These are phyloP conservation scores for Dicorynia guianensis DNA, from an alignment of 306 rosid genomes.

Conservation along the genomic window DNA sequence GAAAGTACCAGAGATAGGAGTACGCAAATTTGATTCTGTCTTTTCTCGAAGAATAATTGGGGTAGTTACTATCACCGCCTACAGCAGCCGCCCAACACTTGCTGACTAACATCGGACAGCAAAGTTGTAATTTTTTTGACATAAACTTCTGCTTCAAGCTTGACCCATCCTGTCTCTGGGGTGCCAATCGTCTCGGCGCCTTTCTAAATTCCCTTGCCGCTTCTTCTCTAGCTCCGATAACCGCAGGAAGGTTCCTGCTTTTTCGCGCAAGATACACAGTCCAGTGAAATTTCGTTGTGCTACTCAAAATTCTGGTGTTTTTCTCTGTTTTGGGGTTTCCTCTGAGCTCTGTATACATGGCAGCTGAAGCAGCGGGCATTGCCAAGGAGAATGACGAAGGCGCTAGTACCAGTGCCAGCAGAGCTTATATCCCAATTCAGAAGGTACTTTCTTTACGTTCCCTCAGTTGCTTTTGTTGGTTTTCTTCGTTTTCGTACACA, in stretches of 20 bases:
- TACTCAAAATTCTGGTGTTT: background rate
- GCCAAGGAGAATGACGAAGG: conserved; percentile 11
- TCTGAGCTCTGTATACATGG: conserved; percentile 18
- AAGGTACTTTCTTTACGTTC: background rate
- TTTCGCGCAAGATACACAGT: background rate
- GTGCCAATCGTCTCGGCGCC: background rate
- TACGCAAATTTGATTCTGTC: too few relatives aligned
- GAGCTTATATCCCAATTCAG: conserved; percentile 20
- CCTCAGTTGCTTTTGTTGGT: background rate
- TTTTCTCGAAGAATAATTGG: too few relatives aligned
- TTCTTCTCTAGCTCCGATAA: background rate
- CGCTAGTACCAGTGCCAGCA: background rate
- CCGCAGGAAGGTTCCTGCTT: background rate
- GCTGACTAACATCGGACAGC: too few relatives aligned
- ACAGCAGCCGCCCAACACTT: too few relatives aligned
- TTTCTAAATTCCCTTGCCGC: background rate
- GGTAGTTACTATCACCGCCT: too few relatives aligned
- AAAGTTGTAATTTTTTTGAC: too few relatives aligned
- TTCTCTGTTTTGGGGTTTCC: background rate
- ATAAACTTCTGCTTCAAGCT: background rate
- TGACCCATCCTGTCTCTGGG: background rate
- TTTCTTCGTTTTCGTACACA: background rate
- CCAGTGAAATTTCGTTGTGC: background rate
- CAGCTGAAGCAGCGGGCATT: conserved; percentile 13
- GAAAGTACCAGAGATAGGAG: too few relatives aligned